Base-by-base conservation (phyloP, 345 rosid genomes). In the Barbarea vulgaris region DNA sequence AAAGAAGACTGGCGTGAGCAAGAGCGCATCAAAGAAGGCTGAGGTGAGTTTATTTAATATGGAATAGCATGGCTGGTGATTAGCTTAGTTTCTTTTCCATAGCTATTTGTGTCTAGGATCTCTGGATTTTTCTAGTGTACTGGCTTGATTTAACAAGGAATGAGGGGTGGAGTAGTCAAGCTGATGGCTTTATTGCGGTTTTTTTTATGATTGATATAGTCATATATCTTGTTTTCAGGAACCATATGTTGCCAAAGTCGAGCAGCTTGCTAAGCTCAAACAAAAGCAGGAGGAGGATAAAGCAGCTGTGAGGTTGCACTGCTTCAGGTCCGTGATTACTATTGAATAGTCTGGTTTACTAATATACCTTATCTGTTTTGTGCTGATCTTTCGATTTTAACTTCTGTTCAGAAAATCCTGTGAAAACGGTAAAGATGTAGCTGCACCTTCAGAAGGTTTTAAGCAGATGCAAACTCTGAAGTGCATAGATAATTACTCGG, bases 271-370 rank as follows among this genome's bases (percentile, higher is more conserved):
- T 25, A 83, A 80, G 62, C 80, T 95, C 70, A 95, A 90, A 81
- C 82, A 82, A 76, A 86, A 82, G 86, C 97, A 95, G 82, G 93
- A 89, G 60, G 87, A 92, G 80, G 94, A 89, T 73, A 92, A 81
- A 83, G 85, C 82, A 58, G 46, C 76, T 42, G 89, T 85, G 30
- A 76, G 60, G 76, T 85, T 95, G 73, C 94, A 95, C 81, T 85
- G 90, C 25, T 81, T 90, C 70, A 88, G 68, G 97, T 89, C 69
- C 81, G 87, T 83, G 50, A 67, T 62, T 14, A 25, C 31, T 50
- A 30, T 17, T 50, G 25, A 55, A 36, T 53, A 42, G 53, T 68
- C 37, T 73, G 17, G 27, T 61, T 47, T 79, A 18, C 62, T 74
- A 12, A 55, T 79, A 42, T 67, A 33, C 36, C 61, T 61, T 61